Evolutionary conservation across 2,329 filamentous ascomycete genomes (phyloP).

Genomic region (Lasiodiplodia sp.): DNA sequence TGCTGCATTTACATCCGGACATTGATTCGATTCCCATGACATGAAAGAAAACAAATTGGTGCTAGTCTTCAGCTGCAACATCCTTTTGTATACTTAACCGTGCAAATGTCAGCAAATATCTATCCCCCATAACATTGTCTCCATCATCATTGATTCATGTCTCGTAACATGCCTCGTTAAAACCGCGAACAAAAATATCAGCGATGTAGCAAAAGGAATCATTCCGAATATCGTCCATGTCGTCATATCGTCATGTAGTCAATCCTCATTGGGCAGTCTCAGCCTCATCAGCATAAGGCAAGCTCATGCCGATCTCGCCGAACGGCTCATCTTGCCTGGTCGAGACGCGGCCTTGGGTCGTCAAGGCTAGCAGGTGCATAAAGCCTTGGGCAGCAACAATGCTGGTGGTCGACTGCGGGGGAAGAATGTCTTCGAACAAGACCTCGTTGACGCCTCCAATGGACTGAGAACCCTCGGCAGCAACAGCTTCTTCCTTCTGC

Average conservation of each 20-base stretch:
- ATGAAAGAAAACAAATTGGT: too few species aligned
- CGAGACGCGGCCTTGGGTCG: slow-evolving; percentile 67
- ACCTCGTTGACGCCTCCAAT: slow-evolving; percentile 51
- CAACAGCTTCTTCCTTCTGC: slow-evolving; percentile 42
- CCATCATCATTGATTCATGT: background rate
- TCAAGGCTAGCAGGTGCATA: slow-evolving; percentile 48
- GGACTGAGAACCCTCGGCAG: slow-evolving; percentile 11
- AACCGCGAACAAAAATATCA: background rate
- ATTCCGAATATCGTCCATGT: background rate
- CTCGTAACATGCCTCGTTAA: background rate
- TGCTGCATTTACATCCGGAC: too few species aligned
- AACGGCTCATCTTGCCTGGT: slow-evolving; percentile 66
- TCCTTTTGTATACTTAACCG: background rate
- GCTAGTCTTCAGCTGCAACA: too few species aligned
- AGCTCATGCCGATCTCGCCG: slow-evolving; percentile 43
- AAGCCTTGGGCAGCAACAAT: slow-evolving; percentile 67
- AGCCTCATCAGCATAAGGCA: slow-evolving; percentile 7
- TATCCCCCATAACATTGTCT: background rate
- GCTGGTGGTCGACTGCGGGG: slow-evolving; percentile 60
- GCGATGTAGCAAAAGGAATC: background rate
- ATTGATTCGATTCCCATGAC: too few species aligned
- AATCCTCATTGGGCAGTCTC: background rate
- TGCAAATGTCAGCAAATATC: background rate
- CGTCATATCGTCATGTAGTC: background rate
- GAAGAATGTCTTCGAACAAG: slow-evolving; percentile 73